Conservation (phyloP, 1,284 basidiomycete species). For the Stygiomarasmius scandens region DNA sequence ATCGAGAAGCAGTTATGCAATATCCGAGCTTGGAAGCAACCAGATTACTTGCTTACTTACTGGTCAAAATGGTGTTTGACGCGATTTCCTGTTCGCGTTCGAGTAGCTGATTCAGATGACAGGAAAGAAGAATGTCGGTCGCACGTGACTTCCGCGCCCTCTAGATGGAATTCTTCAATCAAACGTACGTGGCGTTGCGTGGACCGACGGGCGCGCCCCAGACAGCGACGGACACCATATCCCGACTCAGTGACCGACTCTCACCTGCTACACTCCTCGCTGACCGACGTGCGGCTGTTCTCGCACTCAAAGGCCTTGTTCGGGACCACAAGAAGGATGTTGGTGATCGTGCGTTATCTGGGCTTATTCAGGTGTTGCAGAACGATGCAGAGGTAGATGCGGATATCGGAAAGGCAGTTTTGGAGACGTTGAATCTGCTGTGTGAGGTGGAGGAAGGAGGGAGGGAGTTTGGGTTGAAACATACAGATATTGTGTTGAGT, state of each 20-base stretch:
- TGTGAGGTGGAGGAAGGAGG: slow-evolving; percentile 63
- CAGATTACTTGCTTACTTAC: too few relatives aligned
- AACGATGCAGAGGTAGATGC: slow-evolving; percentile 88
- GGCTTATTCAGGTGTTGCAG: slow-evolving; percentile 79
- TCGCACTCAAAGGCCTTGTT: slow-evolving; percentile 89
- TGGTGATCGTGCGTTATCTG: slow-evolving; percentile 73
- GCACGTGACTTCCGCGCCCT: slow-evolving; percentile 3
- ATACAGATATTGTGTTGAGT: slow-evolving; percentile 72
- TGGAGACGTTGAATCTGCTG: slow-evolving; percentile 83
- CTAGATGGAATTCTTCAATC: slow-evolving; percentile 79
- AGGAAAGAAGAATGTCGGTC: not conserved
- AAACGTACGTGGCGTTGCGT: slow-evolving; percentile 79
- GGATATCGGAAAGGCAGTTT: slow-evolving; percentile 87
- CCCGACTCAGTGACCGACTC: slow-evolving; percentile 85
- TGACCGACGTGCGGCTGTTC: slow-evolving; percentile 89
- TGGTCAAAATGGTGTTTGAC: too few relatives aligned
- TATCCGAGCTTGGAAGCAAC: too few relatives aligned
- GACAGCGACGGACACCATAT: slow-evolving; percentile 83
- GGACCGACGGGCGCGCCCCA: slow-evolving; percentile 80
- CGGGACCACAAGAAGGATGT: slow-evolving; percentile 92
- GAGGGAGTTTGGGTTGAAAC: slow-evolving; percentile 72
- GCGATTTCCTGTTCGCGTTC: too few relatives aligned
- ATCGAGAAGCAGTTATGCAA: too few relatives aligned
- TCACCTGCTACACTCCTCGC: slow-evolving; percentile 85
- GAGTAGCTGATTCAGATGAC: too few relatives aligned